Percentiles rank a stretch among this genome's conserved stretches.
phyloP scores from a whole-genome alignment of 768 basidiomycete genomes.

The Suillus tomentosus region DNA sequence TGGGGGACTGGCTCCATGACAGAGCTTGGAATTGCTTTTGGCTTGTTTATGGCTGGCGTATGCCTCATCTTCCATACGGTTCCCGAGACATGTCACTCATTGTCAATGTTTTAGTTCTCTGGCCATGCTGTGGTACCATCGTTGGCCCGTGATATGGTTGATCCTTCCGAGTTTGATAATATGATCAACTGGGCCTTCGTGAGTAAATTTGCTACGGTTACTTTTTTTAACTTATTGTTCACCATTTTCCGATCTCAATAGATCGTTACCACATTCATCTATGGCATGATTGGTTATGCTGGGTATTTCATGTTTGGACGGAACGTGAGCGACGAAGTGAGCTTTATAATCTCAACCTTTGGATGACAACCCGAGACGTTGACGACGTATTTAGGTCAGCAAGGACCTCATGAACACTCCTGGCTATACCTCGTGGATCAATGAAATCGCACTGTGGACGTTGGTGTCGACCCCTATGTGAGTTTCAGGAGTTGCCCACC shows the following conservation, averaged over 20 bases:
- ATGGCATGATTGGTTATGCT: constrained; percentile 66
- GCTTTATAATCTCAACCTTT: constrained; percentile 16
- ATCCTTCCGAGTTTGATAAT: constrained; percentile 75
- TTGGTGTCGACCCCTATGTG: constrained; percentile 79
- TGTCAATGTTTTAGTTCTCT: constrained; percentile 58
- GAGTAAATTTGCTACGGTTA: constrained; percentile 31
- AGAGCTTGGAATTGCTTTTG: constrained; percentile 79
- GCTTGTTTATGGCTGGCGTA: constrained; percentile 91
- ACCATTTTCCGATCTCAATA: constrained; percentile 25
- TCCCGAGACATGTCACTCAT: background rate
- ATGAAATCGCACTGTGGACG: constrained; percentile 79
- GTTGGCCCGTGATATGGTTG: constrained; percentile 84
- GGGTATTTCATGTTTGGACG: constrained; percentile 96
- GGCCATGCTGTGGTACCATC: constrained; percentile 94
- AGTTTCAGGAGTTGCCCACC: constrained; percentile 28
- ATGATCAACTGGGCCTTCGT: constrained; percentile 91
- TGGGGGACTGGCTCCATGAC: constrained; percentile 51
- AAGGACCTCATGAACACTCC: constrained; percentile 72
- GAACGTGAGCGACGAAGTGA: constrained; percentile 77
- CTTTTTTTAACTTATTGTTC: constrained; percentile 9
- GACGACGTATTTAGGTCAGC: constrained; percentile 59
- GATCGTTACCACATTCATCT: constrained; percentile 63
- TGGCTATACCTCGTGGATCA: constrained; percentile 72
- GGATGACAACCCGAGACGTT: background rate
- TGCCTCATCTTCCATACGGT: constrained; percentile 23